phyloP scores from a whole-genome alignment of 106 monocot species.

The Chionographis japonica region DNA sequence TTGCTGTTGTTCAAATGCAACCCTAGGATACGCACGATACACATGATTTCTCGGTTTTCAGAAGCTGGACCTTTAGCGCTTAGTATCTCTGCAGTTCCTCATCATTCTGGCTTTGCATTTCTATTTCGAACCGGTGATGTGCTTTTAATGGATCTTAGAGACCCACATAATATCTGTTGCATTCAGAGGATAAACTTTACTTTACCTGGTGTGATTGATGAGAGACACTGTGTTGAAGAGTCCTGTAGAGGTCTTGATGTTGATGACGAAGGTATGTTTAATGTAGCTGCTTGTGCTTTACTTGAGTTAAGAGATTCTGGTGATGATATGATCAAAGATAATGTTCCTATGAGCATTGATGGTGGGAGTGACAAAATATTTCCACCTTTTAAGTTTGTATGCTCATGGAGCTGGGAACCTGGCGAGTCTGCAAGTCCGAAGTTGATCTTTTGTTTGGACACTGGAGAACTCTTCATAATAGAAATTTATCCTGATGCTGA shows the following conservation, averaged over 20 bases:
- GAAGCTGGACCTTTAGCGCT: slow-evolving; percentile 62
- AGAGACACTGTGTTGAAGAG: slow-evolving; percentile 47
- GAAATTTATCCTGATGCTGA: slow-evolving; percentile 48
- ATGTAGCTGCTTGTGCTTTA: slow-evolving; percentile 79
- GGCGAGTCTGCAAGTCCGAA: slow-evolving; percentile 36
- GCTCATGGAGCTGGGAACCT: slow-evolving; percentile 84
- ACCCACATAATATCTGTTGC: slow-evolving; percentile 46
- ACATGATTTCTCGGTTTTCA: slow-evolving; percentile 46
- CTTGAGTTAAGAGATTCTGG: slow-evolving; percentile 71
- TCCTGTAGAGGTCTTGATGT: slow-evolving; percentile 47
- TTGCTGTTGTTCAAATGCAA: slow-evolving; percentile 68
- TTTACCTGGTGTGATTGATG: slow-evolving; percentile 40
- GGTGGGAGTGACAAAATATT: slow-evolving; percentile 20
- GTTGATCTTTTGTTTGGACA: slow-evolving; percentile 71
- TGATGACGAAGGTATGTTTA: slow-evolving; percentile 82
- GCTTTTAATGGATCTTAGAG: slow-evolving; percentile 77
- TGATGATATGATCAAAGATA: slow-evolving; percentile 31
- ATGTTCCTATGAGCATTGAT: slow-evolving; percentile 85
- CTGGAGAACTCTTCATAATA: slow-evolving; percentile 67
- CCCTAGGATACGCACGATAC: slow-evolving; percentile 19
- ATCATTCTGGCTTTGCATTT: slow-evolving; percentile 80
- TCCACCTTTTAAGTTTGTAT: slow-evolving; percentile 43
- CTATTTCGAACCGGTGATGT: slow-evolving; percentile 78
- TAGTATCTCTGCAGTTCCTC: slow-evolving; percentile 61
- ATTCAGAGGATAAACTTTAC: slow-evolving; percentile 53